Conservation (phyloP, 2,329 filamentous ascomycete species). For the Lecanosticta acicola region DNA sequence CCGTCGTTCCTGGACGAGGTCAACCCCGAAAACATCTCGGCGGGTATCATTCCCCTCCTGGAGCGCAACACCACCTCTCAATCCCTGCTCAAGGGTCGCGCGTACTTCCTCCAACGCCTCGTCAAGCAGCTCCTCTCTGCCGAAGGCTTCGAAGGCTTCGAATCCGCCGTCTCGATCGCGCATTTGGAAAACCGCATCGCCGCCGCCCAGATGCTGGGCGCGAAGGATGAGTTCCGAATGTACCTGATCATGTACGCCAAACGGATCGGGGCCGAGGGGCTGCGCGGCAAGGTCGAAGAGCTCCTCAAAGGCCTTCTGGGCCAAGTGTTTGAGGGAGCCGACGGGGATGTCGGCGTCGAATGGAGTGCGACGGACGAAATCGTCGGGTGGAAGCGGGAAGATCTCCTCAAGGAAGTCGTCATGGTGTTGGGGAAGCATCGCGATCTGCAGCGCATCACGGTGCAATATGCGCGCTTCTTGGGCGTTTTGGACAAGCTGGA, state of each 20-base stretch:
- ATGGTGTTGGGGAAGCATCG: conserved; percentile 96
- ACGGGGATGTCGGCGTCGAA: conserved; percentile 57
- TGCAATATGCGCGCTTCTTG: conserved; percentile 69
- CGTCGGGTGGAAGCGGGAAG: conserved; percentile 85
- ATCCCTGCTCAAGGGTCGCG: conserved; percentile 82
- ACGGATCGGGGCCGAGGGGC: conserved; percentile 81
- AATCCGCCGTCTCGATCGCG: conserved; percentile 84
- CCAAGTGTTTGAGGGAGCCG: conserved; percentile 57
- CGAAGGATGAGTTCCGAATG: conserved; percentile 85
- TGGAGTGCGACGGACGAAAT: conserved; percentile 61
- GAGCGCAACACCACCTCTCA: conserved; percentile 94
- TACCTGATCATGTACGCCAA: conserved; percentile 99
- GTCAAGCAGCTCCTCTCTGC: conserved; percentile 83
- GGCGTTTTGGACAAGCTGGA: conserved; percentile 48
- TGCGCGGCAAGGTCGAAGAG: conserved; percentile 87
- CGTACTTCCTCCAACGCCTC: conserved; percentile 83
- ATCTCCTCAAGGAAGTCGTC: conserved; percentile 83
- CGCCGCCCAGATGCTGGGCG: conserved; percentile 75
- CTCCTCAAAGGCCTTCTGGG: conserved; percentile 76
- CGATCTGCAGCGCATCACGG: conserved; percentile 72
- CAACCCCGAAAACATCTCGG: conserved; percentile 62
- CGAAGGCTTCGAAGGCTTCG: conserved; percentile 88
- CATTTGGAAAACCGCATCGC: conserved; percentile 94
- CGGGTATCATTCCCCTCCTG: conserved; percentile 86
- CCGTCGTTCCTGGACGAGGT: conserved; percentile 39